A percentile compares a stretch with the other conserved stretches of the same genome.
Evolutionary conservation across 768 basidiomycete genomes (phyloP).

Genomic region (Leccinum uliginosum): DNA sequence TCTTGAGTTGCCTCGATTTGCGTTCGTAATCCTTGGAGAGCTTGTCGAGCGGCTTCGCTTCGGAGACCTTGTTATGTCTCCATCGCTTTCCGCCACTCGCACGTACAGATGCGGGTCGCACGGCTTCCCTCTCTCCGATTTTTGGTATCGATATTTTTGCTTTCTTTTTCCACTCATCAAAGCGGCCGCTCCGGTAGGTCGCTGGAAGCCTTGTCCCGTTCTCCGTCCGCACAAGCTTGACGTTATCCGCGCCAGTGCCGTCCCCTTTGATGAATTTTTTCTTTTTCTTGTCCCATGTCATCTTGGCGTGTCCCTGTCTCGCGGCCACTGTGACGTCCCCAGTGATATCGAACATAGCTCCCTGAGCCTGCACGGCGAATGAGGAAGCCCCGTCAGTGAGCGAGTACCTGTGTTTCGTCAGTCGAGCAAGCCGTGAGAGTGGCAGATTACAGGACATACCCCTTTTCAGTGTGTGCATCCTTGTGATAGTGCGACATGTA

Average conservation of each 20-base stretch:
- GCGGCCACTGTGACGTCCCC: slow-evolving; percentile 62
- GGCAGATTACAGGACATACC: slow-evolving; percentile 45
- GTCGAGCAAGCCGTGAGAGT: background rate
- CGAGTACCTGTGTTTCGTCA: slow-evolving; percentile 61
- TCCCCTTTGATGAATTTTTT: slow-evolving; percentile 89
- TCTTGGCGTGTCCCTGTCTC: slow-evolving; percentile 51
- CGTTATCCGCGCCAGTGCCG: slow-evolving; percentile 83
- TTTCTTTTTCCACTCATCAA: slow-evolving; percentile 92
- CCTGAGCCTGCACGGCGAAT: slow-evolving; percentile 79
- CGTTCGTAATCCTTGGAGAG: slow-evolving; percentile 68
- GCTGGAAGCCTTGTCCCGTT: slow-evolving; percentile 89
- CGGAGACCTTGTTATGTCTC: slow-evolving; percentile 61
- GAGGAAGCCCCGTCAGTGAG: slow-evolving; percentile 81
- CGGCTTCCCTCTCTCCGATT: slow-evolving; percentile 77
- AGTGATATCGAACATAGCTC: slow-evolving; percentile 76
- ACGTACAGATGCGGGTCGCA: slow-evolving; percentile 26
- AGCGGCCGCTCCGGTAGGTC: slow-evolving; percentile 88
- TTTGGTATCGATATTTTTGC: slow-evolving; percentile 67
- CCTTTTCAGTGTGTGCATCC: slow-evolving; percentile 82
- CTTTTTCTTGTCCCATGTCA: slow-evolving; percentile 95
- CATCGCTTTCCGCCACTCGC: slow-evolving; percentile 54
- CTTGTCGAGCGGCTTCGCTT: slow-evolving; percentile 77
- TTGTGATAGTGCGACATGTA: slow-evolving; percentile 93
- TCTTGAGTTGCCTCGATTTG: slow-evolving; percentile 59
- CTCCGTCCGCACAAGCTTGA: slow-evolving; percentile 91